Evolutionary conservation across 1,284 basidiomycete genomes (phyloP).

Genomic region (Ustilago cynodontis): DNA sequence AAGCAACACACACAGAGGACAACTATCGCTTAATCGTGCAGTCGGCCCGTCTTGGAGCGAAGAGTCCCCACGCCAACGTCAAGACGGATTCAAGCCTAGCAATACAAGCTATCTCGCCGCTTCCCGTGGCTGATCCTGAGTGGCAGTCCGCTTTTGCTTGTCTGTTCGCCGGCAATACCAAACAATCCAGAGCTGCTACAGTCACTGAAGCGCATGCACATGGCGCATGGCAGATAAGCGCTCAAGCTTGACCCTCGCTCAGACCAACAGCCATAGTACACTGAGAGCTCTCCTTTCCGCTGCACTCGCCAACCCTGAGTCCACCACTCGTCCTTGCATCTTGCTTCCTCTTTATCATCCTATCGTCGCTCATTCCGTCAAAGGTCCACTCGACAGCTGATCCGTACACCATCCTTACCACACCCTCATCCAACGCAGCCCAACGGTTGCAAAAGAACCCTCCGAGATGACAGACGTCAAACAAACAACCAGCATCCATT

Average conservation of each 20-base stretch:
- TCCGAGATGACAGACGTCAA: constrained; percentile 33
- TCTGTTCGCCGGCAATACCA: background rate
- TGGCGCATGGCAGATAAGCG: constrained; percentile 8
- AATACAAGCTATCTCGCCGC: too few relatives aligned
- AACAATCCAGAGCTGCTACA: too few relatives aligned
- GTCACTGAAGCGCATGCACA: too few relatives aligned
- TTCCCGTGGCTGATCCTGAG: constrained; percentile 6
- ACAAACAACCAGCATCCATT: constrained; percentile 49
- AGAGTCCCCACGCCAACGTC: too few relatives aligned
- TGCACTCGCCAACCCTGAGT: background rate
- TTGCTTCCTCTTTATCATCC: background rate
- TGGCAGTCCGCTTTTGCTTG: background rate
- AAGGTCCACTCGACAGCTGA: too few relatives aligned
- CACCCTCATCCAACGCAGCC: background rate
- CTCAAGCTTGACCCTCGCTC: background rate
- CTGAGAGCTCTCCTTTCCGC: constrained; percentile 8
- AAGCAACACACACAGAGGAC: too few relatives aligned
- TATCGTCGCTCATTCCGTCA: background rate
- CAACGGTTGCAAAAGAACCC: too few relatives aligned
- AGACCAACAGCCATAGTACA: constrained; percentile 6
- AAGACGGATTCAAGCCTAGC: too few relatives aligned
- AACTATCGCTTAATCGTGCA: too few relatives aligned
- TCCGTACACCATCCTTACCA: background rate
- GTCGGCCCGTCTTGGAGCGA: constrained; percentile 18
- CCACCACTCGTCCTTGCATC: background rate